Conservation (phyloP, 495 filamentous ascomycete species). For the Clavariopsis aquatica region DNA sequence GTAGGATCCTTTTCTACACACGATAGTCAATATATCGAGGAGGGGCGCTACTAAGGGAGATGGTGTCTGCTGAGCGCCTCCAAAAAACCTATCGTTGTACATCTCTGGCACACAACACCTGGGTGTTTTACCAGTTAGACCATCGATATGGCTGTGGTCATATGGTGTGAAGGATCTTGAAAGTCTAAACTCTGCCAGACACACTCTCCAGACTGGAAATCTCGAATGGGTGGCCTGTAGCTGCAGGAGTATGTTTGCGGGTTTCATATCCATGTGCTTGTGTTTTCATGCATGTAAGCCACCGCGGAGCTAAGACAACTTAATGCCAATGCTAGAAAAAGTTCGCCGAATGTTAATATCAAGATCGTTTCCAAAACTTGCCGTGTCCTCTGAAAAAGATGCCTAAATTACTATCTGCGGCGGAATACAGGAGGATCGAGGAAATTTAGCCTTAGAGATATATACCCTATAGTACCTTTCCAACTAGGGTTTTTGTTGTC, state of each 20-base stretch:
- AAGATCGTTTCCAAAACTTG: background rate
- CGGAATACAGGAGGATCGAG: conserved; percentile 34
- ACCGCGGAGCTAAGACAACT: conserved; percentile 25
- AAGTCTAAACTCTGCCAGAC: conserved; percentile 20
- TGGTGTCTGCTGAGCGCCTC: conserved; percentile 19
- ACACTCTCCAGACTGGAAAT: conserved; percentile 15
- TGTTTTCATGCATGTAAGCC: conserved; percentile 18
- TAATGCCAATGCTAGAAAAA: background rate
- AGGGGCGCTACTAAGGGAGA: conserved; percentile 21
- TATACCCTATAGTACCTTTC: too few species aligned
- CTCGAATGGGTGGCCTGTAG: background rate
- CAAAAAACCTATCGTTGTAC: background rate
- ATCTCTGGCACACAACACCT: conserved; percentile 28
- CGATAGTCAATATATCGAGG: conserved; percentile 18
- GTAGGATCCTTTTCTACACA: background rate
- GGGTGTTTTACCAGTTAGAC: conserved; percentile 9
- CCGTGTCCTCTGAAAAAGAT: conserved; percentile 25
- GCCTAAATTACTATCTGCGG: conserved; percentile 17
- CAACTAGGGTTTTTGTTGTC: too few species aligned
- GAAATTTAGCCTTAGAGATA: conserved; percentile 18
- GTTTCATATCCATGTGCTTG: conserved; percentile 37
- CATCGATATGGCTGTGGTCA: conserved; percentile 37
- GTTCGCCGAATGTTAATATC: background rate
- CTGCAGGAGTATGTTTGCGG: conserved; percentile 15
- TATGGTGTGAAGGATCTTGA: conserved; percentile 1